A percentile compares a stretch with the other conserved stretches of the same genome.
These are phyloP conservation scores for Carex cristatella DNA, from an alignment of 176 grass and related monocot species.

Conservation along the genomic window DNA sequence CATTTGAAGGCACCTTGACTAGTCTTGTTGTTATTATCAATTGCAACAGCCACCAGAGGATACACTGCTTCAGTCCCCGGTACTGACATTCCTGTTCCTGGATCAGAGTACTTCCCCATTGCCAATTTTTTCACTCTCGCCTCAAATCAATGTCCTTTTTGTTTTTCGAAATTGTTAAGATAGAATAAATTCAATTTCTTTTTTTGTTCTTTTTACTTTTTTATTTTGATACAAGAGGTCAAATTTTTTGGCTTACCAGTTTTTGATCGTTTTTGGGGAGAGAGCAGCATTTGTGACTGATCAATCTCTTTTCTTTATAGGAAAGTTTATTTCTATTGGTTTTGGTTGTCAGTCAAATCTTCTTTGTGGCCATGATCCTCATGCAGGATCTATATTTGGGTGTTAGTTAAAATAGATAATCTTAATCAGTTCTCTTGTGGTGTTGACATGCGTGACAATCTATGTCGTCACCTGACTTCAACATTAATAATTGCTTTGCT, in stretches of 20 bases:
- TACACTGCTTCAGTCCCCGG: slow-evolving; percentile 17
- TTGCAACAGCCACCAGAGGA: slow-evolving; percentile 74
- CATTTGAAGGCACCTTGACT: slow-evolving; percentile 83
- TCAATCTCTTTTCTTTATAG: slow-evolving; percentile 14
- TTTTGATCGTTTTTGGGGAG: background rate
- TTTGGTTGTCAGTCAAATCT: background rate
- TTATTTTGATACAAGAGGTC: background rate
- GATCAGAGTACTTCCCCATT: slow-evolving; percentile 59
- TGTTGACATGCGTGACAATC: background rate
- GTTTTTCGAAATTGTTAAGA: background rate
- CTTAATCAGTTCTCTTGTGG: background rate
- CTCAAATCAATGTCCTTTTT: background rate
- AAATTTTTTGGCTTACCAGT: background rate
- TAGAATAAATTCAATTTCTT: background rate
- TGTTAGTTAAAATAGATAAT: background rate
- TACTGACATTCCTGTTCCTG: background rate
- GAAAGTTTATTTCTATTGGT: background rate
- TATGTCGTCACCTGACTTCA: background rate
- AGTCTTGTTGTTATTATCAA: slow-evolving; percentile 78
- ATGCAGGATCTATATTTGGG: background rate
- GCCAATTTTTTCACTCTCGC: background rate
- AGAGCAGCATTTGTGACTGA: background rate
- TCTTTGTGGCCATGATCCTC: background rate
- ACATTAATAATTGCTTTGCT: background rate
- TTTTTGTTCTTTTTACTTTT: background rate